Base-by-base conservation (phyloP, 2,329 filamentous ascomycete species). In the Fusarium sp. region DNA sequence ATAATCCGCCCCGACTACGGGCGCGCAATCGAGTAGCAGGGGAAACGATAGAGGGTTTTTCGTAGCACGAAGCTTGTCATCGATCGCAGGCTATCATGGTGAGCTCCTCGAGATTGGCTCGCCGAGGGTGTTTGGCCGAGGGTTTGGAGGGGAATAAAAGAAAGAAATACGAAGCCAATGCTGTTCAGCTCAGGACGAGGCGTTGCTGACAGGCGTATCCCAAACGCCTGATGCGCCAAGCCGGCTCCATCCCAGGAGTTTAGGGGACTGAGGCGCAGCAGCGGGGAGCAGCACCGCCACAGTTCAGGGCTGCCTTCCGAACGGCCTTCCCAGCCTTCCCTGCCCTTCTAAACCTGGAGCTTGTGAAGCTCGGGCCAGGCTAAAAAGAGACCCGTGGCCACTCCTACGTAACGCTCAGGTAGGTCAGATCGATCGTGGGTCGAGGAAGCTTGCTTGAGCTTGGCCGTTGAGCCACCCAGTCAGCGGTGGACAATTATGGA, bases 241-340 rank as follows among this genome's bases (percentile, higher is more conserved):
- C 18, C 37, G 43, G 56, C 50, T 37, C 55, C 40, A 50, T 39
- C 51, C 54, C 40, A 39, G 34, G 43, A 60, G 64, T 63, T 46
- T 57, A 54, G 68, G 55, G 68, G 68, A 62, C 8, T 57, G 65
- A 44, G 73, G 73, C 73, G 73, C 73, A 75, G 73, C 60, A 61
- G 53, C 58, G 39, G 10, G 48, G 48, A 46, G 9, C 10, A 43
- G 60, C 71, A 76, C 74, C 66, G 74, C 74, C 74, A 75, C 74
- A 73, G 7, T 55, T 57, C 56, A 50, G 51, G 44, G 43, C 47
- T 41, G 12, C 34, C 27, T 36, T 9, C 27, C 11, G 41, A 23
- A 23, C 18, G 18, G 18, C 18, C 18, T 23, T 23, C 18, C 18
- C 18, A 23, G 18, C 18, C 18, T 23, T 23, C 18, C 18, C 18